phyloP scores from a whole-genome alignment of 2,329 filamentous ascomycete genomes.

The Coniochaeta sp. region DNA sequence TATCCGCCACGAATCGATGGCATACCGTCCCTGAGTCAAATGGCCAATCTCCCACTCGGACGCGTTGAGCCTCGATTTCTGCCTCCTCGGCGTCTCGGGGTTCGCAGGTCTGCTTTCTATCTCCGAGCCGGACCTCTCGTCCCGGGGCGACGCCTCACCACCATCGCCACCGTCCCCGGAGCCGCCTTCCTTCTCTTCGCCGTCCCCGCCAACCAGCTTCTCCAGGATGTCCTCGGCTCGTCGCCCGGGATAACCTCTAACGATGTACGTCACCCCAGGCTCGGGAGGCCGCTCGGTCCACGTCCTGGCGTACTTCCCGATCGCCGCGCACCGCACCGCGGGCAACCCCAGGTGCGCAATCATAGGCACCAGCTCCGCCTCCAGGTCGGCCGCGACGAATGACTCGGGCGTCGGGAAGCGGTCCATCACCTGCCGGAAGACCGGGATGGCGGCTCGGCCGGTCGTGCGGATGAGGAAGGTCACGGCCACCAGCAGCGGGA shows the following conservation, averaged over 20 bases:
- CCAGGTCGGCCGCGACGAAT: slow-evolving; percentile 43
- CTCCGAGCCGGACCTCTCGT: background rate
- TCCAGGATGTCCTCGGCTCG: slow-evolving; percentile 18
- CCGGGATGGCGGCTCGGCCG: slow-evolving; percentile 66
- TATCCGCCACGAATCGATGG: slow-evolving; percentile 85
- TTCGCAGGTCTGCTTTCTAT: too few species aligned
- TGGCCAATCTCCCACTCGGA: slow-evolving; percentile 78
- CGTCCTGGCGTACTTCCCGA: slow-evolving; percentile 61
- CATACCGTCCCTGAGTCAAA: slow-evolving; percentile 74
- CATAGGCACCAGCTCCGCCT: slow-evolving; percentile 45
- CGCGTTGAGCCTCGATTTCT: slow-evolving; percentile 12
- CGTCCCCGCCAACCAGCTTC: slow-evolving; percentile 4
- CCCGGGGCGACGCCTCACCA: slow-evolving; percentile 16
- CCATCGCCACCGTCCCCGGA: slow-evolving; percentile 12
- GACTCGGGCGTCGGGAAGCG: slow-evolving; percentile 59
- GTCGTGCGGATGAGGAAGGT: slow-evolving; percentile 80
- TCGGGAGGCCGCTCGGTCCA: slow-evolving; percentile 58
- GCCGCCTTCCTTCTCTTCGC: slow-evolving; percentile 9
- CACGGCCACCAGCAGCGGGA: slow-evolving; percentile 72
- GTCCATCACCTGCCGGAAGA: slow-evolving; percentile 61
- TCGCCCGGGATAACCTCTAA: slow-evolving; percentile 36
- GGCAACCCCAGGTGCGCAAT: slow-evolving; percentile 68
- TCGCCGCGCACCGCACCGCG: slow-evolving; percentile 56
- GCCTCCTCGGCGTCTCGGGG: slow-evolving; percentile 13
- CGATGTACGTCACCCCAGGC: slow-evolving; percentile 45